Evolutionary conservation across 2,329 filamentous ascomycete species (phyloP), one percentile per base, ranked within the genome.

Genomic region (Lasiodiplodia theobromae): DNA sequence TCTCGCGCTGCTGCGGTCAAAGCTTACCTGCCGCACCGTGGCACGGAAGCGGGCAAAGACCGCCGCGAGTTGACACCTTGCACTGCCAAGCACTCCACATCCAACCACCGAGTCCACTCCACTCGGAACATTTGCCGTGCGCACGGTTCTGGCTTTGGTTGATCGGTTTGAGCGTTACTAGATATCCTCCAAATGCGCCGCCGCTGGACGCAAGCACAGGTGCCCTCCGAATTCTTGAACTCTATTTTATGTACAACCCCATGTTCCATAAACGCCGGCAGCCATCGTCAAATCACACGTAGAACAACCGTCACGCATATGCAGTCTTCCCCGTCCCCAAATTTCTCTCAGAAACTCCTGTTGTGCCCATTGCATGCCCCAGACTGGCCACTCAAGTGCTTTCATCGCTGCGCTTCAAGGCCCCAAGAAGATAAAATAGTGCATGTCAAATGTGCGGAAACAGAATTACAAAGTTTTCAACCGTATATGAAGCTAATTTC

Each of bases 211-310:
- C 40, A 16, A 34, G 58, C 40, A 52, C 28, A 47, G 40, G n/a
- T 31, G 11, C 60, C 60, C 47, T 64, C 60, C 28, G 31, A 49
- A 31, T 64, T 52, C 47, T 34, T 47, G 37, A 25, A 64, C 37
- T 64, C 60, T 64, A 64, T 64, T 51, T 64, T 64, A 64, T 64
- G 60, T 64, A 64, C 60, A 64, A 21, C 44, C 31, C 31, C 60
- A 34, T 38, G n/a, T 64, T 38, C 60, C 47, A 8, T 5, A 31
- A 64, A 64, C 60, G 44, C 60, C 60, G 38, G 60, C 47, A 64
- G 47, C 21, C 60, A 47, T 52, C 40, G 60, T 64, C 37, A 64
- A 10, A 51, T 34, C 44, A 64, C 60, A 63, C 44, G 23, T 49
- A 23, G 44, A 49, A 28, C 25, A 47, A 34, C 40, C 57, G 40